Evolutionary conservation across 2,329 filamentous ascomycete genomes (phyloP), one percentile per base, ranked within the genome.

Genomic region (Exophiala sp.): DNA sequence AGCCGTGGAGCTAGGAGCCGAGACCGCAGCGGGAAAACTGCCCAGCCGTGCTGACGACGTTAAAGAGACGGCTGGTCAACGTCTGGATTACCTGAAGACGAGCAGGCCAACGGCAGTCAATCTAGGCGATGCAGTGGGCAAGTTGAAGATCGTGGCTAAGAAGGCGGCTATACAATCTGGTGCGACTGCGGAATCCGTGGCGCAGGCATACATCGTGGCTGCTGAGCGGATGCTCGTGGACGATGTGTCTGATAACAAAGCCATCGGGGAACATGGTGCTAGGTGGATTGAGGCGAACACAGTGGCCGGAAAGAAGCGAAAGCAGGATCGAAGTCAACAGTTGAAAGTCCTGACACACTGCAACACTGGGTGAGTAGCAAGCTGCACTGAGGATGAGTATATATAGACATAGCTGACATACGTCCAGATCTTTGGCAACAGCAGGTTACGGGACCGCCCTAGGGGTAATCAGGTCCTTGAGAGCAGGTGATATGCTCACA

Each of bases 391-490:
- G 20, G 12, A 12, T n/a, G 40, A 8, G 21, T 24, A 40, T 48
- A 5, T 11, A n/a, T 24, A 24, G 24, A 38, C 32, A 14, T 40
- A 32, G 48, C 48, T 60, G 47, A 63, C 52, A 59, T 16, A n/a
- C 21, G 41, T 45, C 32, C 56, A 87, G 85, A 24, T 96, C 92
- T 16, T 84, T 99, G 33, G 94, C 94, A 21, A 99, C 94, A 1
- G 95, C 94, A 12, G 94, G 94, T n/a, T 95, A 97, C 68, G 94
- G 94, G 47, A 99, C 94, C 9, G 94, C 94, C 0, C 78, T 99
- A 2, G 94, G 94, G 18, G 94, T 99, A 47, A 91, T 99, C 63
- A 88, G 94, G 53, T 89, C 88, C 3, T 78, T 99, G 4, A 82
- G 89, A 65, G 73, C 81, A 10, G 78, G 78, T 52, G 77, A 79